Base-by-base conservation (phyloP, 1,284 basidiomycete genomes). In the Anthracocystis setariae region DNA sequence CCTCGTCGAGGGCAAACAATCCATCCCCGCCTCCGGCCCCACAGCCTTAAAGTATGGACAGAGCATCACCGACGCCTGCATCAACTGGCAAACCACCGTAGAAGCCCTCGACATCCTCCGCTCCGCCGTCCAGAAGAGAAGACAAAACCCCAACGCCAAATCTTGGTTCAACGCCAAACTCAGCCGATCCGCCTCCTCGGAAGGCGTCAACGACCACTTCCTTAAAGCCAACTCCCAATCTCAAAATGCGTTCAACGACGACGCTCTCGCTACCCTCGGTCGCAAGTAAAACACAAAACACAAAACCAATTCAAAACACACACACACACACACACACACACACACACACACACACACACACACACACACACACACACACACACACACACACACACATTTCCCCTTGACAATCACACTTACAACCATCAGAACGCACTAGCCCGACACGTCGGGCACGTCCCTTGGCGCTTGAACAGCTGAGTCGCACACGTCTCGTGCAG, bases 1-100 rank as follows among this genome's bases (percentile, higher is more conserved):
- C 84, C 87, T 98, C 59, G 88, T 92, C 46, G 94, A 76, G 25
- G 79, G 79, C 29, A 77, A 78, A 35, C 80, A 82, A 56, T 64
- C 37, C n/a, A 79, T 82, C 57, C 80, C 80, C 0, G 20, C 66
- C 3, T 15, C 42, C 5, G 80, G 80, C 4, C 80, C 80, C 2
- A 50, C 61, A 5, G 67, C 39, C 9, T 64, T 82, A 12, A 77
- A 46, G 32, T 77, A 77, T 55, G 80, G 80, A 7, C 74, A 80
- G 62, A 72, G 66, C 21, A 77, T 82, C 39, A 82, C 80, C 2
- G 80, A 82, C 49, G 79, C 79, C 10, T 82, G 80, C 50, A 73
- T 82, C 50, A 61, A 67, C 46, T 82, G 80, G 80, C 69, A 77
- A 7, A 79, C 76, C 8, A 82, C 79, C 5, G 67, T 78, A 2